These are phyloP conservation scores for Xylariaceae sp. DNA, from an alignment of 2,329 filamentous ascomycete species.

Conservation along the genomic window DNA sequence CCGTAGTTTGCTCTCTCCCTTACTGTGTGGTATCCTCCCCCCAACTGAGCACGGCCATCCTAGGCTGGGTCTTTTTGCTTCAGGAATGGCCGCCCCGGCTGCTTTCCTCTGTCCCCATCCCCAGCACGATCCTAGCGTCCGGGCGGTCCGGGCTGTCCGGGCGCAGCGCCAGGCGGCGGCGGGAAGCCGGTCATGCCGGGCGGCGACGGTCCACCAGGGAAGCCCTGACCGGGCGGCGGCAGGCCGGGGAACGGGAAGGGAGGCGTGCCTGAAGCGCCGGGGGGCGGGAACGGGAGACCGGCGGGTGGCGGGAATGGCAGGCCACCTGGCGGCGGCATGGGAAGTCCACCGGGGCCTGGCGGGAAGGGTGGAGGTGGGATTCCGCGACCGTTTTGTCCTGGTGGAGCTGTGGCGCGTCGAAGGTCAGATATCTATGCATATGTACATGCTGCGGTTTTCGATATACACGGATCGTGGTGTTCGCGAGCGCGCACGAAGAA, in stretches of 20 bases:
- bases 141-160: slow-evolving; percentile 40
- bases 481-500: too few relatives aligned
- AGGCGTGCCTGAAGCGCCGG: slow-evolving; percentile 46
- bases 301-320: slow-evolving; percentile 39
- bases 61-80: too few relatives aligned
- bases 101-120: background rate
- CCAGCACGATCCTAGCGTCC: slow-evolving; percentile 36
- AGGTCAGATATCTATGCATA: slow-evolving; percentile 14
- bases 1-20: too few relatives aligned
- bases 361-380: slow-evolving; percentile 46
- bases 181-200: slow-evolving; percentile 35
- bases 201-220: slow-evolving; percentile 43
- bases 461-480: too few relatives aligned
- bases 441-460: too few relatives aligned
- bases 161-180: slow-evolving; percentile 38
- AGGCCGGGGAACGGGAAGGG: slow-evolving; percentile 54
- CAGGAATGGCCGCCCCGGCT: background rate
- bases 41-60: too few relatives aligned
- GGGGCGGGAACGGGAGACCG: slow-evolving; percentile 38
- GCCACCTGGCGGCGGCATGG: slow-evolving; percentile 51
- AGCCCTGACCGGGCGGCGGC: slow-evolving; percentile 43
- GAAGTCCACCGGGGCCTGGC: slow-evolving; percentile 42
- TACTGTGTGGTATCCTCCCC: too few relatives aligned
- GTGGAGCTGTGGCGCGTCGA: slow-evolving; percentile 46
- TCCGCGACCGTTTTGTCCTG: slow-evolving; percentile 47